phyloP scores from a whole-genome alignment of 495 filamentous ascomycete genomes.

The Penicillium dipodomyicola region DNA sequence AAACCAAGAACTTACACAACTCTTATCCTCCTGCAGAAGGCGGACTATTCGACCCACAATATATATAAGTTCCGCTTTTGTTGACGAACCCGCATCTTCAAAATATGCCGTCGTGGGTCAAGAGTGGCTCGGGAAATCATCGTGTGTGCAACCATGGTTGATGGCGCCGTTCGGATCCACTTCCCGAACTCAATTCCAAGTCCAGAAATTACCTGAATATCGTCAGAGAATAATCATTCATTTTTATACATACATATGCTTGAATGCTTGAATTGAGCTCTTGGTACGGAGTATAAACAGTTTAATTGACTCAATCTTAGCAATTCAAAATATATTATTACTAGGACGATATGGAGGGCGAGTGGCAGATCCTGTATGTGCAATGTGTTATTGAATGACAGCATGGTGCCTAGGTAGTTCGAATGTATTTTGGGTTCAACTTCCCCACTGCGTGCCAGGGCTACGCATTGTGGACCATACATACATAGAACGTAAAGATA shows the following conservation, averaged over 20 bases:
- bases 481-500: too few relatives aligned
- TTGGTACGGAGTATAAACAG: neutral
- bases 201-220: neutral
- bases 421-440: neutral
- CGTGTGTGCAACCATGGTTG: neutral
- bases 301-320: neutral
- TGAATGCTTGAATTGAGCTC: neutral
- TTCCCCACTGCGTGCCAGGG: neutral
- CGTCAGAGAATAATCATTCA: neutral
- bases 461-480: neutral
- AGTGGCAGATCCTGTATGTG: neutral
- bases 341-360: neutral
- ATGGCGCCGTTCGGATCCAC: constrained; percentile 9
- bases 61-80: neutral
- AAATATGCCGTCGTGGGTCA: neutral
- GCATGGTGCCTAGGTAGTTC: neutral
- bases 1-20: neutral
- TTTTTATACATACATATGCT: neutral
- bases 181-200: constrained; percentile 6
- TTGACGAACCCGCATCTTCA: neutral
- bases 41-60: neutral
- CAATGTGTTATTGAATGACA: neutral
- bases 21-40: neutral
- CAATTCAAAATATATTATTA: neutral
- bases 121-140: constrained; percentile 1